Conservation (phyloP, 2,329 filamentous ascomycete species). For the Aspergillus calidoustus region DNA sequence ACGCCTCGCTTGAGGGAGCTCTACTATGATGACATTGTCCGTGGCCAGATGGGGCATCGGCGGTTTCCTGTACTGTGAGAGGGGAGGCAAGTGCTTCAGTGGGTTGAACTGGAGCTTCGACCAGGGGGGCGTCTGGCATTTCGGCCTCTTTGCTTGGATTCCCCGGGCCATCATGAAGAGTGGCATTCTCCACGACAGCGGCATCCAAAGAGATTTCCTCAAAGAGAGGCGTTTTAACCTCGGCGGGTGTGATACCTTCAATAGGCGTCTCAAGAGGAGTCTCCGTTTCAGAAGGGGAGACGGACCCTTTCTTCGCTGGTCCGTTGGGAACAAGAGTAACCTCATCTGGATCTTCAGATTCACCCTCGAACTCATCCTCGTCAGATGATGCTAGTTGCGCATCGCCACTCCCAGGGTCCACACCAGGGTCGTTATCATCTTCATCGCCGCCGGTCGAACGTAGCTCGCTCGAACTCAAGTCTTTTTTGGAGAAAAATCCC, state of each 20-base stretch:
- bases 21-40: constrained; percentile 34
- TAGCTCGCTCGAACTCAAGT: constrained; percentile 29
- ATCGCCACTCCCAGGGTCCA: constrained; percentile 33
- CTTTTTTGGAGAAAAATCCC: constrained; percentile 53
- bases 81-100: constrained; percentile 5
- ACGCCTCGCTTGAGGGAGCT: constrained; percentile 47
- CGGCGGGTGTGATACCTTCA: neutral
- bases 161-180: constrained; percentile 1
- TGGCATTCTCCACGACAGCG: neutral
- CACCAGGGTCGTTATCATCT: constrained; percentile 47
- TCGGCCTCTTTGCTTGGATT: neutral
- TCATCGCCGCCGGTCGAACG: constrained; percentile 34
- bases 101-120: constrained; percentile 18
- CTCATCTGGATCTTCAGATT: constrained; percentile 39
- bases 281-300: constrained; percentile 17
- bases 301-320: constrained; percentile 38
- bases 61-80: constrained; percentile 18
- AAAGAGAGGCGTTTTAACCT: constrained; percentile 22
- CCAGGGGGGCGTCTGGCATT: neutral
- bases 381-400: constrained; percentile 28
- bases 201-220: constrained; percentile 3
- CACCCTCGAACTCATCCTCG: constrained; percentile 32
- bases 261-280: neutral
- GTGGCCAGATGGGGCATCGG: constrained; percentile 17
- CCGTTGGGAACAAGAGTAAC: constrained; percentile 41